Evolutionary conservation across 2,329 filamentous ascomycete species (phyloP).

Genomic region (Sporothrix brunneoviolacea): DNA sequence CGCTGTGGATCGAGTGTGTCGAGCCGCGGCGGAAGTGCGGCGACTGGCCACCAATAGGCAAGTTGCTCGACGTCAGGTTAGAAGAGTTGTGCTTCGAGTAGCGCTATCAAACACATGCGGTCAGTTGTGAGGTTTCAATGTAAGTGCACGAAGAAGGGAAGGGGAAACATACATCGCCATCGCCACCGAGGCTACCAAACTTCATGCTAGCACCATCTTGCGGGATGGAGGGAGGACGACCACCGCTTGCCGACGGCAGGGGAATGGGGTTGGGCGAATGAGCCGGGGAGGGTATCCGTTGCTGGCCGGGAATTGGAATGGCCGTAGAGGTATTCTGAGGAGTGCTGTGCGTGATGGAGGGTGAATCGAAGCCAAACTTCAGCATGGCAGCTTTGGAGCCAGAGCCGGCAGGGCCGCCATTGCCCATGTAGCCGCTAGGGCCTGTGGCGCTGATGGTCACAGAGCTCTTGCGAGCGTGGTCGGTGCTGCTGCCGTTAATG

Average conservation of each 20-base stretch:
- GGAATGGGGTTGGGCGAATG: slow-evolving; percentile 91
- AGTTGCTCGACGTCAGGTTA: slow-evolving; percentile 55
- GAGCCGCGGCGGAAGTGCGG: slow-evolving; percentile 80
- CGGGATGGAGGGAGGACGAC: slow-evolving; percentile 74
- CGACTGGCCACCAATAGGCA: slow-evolving; percentile 40
- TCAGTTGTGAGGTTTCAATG: slow-evolving; percentile 18
- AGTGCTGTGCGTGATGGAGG: slow-evolving; percentile 59
- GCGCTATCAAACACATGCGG: slow-evolving; percentile 42
- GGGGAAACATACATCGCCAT: slow-evolving; percentile 63
- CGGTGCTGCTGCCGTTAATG: slow-evolving; percentile 61
- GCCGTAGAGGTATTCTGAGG: too few species aligned
- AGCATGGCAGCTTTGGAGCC: slow-evolving; percentile 56
- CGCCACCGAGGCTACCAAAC: slow-evolving; percentile 77
- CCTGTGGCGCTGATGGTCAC: slow-evolving; percentile 86
- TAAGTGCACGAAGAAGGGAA: not conserved
- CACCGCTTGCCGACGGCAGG: slow-evolving; percentile 74
- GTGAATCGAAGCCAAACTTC: slow-evolving; percentile 77
- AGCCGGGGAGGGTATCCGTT: slow-evolving; percentile 73
- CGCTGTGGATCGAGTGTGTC: slow-evolving; percentile 72
- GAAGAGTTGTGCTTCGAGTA: slow-evolving; percentile 56
- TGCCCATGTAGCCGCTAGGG: slow-evolving; percentile 66
- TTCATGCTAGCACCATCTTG: slow-evolving; percentile 62
- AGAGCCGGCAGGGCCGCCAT: slow-evolving; percentile 56
- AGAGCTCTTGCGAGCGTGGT: slow-evolving; percentile 80
- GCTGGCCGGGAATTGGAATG: slow-evolving; percentile 56